Evolutionary conservation across 2,329 filamentous ascomycete species (phyloP).

Genomic region (Ceratocystis destructans): DNA sequence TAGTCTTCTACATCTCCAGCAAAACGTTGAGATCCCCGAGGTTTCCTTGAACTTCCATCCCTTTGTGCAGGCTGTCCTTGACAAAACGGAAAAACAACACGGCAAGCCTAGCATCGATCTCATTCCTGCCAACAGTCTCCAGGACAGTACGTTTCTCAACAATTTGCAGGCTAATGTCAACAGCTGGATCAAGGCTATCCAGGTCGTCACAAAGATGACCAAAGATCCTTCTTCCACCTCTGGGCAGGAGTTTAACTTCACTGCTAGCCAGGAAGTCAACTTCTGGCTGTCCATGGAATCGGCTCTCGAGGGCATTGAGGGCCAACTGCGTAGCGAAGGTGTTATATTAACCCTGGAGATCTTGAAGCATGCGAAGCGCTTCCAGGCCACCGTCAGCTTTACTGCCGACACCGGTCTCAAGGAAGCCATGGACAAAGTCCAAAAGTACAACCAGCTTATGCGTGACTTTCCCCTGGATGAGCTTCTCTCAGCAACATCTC

Average conservation of each 20-base stretch:
- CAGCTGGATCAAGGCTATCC: constrained; percentile 97
- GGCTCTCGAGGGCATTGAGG: constrained; percentile 80
- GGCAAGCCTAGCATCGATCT: constrained; percentile 62
- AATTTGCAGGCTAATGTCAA: constrained; percentile 88
- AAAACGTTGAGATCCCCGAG: constrained; percentile 96
- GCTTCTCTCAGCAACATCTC: constrained; percentile 75
- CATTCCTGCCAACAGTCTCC: constrained; percentile 60
- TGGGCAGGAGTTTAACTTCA: constrained; percentile 40
- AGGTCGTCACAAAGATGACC: constrained; percentile 87
- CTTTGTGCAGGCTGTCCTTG: constrained; percentile 70
- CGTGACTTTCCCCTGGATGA: constrained; percentile 95
- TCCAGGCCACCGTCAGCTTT: constrained; percentile 95
- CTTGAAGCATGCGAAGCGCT: constrained; percentile 90
- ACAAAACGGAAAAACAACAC: constrained; percentile 56
- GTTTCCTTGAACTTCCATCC: constrained; percentile 78
- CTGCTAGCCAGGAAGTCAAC: constrained; percentile 93
- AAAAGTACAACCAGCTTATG: constrained; percentile 98
- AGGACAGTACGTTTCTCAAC: constrained; percentile 86
- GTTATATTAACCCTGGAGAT: constrained; percentile 87
- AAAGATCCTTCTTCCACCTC: constrained; percentile 58
- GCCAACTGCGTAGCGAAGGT: constrained; percentile 74
- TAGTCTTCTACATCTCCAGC: constrained; percentile 79
- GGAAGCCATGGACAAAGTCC: constrained; percentile 88
- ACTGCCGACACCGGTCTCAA: constrained; percentile 89
- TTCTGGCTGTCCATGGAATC: constrained; percentile 98